phyloP scores from a whole-genome alignment of 2,329 filamentous ascomycete species.

The Colletotrichum karsti region DNA sequence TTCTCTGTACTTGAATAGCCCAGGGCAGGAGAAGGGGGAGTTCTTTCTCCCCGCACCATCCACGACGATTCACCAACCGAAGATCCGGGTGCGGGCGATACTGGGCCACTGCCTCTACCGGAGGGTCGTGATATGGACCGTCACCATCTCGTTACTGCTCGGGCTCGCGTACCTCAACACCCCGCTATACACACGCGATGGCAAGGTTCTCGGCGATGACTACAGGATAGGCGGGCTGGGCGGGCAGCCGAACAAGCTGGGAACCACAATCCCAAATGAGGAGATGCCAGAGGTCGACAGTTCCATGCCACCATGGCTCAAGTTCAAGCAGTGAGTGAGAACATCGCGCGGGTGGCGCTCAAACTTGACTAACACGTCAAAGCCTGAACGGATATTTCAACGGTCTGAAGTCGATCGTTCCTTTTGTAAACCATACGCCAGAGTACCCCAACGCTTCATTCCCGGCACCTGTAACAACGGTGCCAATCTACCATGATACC shows the following conservation, averaged over 20 bases:
- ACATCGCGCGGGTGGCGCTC: too few species aligned
- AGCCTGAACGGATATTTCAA: conserved; percentile 86
- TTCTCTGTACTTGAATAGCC: conserved; percentile 17
- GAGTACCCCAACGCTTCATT: conserved; percentile 72
- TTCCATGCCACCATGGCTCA: conserved; percentile 47
- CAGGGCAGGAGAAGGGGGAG: conserved; percentile 25
- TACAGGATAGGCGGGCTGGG: conserved; percentile 22
- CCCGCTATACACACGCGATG: conserved; percentile 31
- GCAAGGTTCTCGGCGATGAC: conserved; percentile 32
- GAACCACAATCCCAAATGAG: conserved; percentile 45
- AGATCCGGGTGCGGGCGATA: conserved; percentile 52
- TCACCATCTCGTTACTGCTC: conserved; percentile 50
- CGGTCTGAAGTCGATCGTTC: conserved; percentile 76
- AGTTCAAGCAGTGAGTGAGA: conserved; percentile 50
- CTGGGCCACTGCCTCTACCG: conserved; percentile 62
- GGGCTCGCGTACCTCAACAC: conserved; percentile 49
- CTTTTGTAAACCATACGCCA: conserved; percentile 68
- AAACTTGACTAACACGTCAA: conserved; percentile 26
- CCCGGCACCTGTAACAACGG: conserved; percentile 42
- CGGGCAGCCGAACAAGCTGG: conserved; percentile 19
- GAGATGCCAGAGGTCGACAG: conserved; percentile 40
- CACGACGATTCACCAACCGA: conserved; percentile 34
- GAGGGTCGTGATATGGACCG: conserved; percentile 59
- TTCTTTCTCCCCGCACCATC: conserved; percentile 27
- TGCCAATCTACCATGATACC: conserved; percentile 41